phyloP scores from a whole-genome alignment of 495 filamentous ascomycete genomes.

The Lasiosphaeris hirsuta region DNA sequence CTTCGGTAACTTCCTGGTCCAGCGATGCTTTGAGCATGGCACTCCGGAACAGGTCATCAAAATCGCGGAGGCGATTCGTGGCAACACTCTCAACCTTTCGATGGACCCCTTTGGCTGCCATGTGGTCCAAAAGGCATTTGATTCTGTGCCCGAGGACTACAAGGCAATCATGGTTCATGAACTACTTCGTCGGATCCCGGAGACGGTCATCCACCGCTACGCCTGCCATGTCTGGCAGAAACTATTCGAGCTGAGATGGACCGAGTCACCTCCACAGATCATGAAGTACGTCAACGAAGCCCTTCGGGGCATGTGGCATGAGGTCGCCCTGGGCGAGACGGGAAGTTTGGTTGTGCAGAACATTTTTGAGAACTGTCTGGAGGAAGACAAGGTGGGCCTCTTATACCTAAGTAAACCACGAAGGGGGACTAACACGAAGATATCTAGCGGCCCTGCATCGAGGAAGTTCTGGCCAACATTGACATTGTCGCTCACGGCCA shows the following conservation, averaged over 20 bases:
- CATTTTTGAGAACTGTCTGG: constrained; percentile 98
- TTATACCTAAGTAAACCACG: background rate
- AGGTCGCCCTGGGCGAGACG: constrained; percentile 94
- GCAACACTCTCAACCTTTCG: constrained; percentile 88
- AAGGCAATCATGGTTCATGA: constrained; percentile 98
- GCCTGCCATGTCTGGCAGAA: constrained; percentile 99
- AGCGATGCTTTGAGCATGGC: constrained; percentile 98
- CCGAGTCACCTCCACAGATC: constrained; percentile 89
- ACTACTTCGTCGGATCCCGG: constrained; percentile 88
- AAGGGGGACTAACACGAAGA: constrained; percentile 32
- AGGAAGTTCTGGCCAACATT: constrained; percentile 90
- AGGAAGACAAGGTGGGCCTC: constrained; percentile 84
- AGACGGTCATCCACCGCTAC: constrained; percentile 97
- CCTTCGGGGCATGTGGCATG: constrained; percentile 95
- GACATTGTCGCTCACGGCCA: constrained; percentile 97
- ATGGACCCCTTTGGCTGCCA: constrained; percentile 99
- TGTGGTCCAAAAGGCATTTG: constrained; percentile 97
- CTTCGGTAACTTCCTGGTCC: constrained; percentile 96
- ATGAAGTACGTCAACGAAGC: constrained; percentile 98
- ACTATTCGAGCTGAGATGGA: constrained; percentile 97
- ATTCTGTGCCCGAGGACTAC: constrained; percentile 94
- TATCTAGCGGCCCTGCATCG: constrained; percentile 83
- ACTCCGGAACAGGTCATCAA: constrained; percentile 92
- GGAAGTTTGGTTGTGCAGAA: constrained; percentile 98
- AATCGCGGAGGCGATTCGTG: constrained; percentile 91